Conservation (phyloP, 768 basidiomycete species). For the Porpolomopsis calyptriformis region DNA sequence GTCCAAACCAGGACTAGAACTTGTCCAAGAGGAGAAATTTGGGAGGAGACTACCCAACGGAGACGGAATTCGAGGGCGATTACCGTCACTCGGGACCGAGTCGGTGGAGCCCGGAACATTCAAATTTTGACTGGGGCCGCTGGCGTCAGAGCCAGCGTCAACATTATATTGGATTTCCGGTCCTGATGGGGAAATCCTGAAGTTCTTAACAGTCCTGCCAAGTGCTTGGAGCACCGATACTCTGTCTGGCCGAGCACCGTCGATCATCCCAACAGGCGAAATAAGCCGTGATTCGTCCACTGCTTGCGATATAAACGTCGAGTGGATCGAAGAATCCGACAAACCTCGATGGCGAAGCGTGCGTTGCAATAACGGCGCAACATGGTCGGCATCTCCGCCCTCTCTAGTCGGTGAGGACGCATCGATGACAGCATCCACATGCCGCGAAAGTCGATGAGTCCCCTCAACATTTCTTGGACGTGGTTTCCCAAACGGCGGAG, state of each 20-base stretch:
- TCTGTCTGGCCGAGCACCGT: slow-evolving; percentile 25
- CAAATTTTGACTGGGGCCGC: slow-evolving; percentile 16
- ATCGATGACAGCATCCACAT: slow-evolving; percentile 74
- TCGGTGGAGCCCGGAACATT: slow-evolving; percentile 12
- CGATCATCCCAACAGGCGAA: not conserved
- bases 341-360: slow-evolving; percentile 70
- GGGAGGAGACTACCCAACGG: slow-evolving; percentile 12
- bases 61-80: slow-evolving; percentile 7
- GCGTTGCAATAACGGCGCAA: slow-evolving; percentile 51
- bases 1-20: slow-evolving; percentile 19
- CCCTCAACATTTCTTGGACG: slow-evolving; percentile 14
- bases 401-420: slow-evolving; percentile 29
- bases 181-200: slow-evolving; percentile 19
- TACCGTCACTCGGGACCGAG: not conserved
- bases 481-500: slow-evolving; percentile 9
- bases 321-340: slow-evolving; percentile 87
- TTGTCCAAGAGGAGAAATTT: slow-evolving; percentile 21
- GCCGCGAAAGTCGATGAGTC: slow-evolving; percentile 40
- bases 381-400: slow-evolving; percentile 25
- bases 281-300: slow-evolving; percentile 19
- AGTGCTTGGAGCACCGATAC: slow-evolving; percentile 44
- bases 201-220: slow-evolving; percentile 42
- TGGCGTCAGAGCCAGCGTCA: slow-evolving; percentile 8
- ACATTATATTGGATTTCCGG: not conserved
- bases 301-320: slow-evolving; percentile 59